Conservation (phyloP, 2,329 filamentous ascomycete species). For the Ceratocystis alfenasii region DNA sequence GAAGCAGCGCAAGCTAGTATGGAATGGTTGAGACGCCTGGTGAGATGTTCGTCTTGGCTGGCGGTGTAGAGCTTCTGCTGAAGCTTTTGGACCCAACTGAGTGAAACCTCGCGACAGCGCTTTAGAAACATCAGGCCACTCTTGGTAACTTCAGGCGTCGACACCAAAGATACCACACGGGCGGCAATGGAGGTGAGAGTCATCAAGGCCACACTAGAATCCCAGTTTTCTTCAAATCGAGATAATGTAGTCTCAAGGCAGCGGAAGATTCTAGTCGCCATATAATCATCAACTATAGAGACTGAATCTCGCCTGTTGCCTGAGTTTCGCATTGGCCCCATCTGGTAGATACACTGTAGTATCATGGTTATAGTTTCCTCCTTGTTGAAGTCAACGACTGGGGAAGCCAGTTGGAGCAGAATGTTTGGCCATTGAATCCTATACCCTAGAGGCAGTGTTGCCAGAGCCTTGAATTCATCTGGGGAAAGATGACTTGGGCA, state of each 20-base stretch:
- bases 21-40: conserved; percentile 30
- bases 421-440: conserved; percentile 46
- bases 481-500: conserved; percentile 40
- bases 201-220: conserved; percentile 33
- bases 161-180: conserved; percentile 32
- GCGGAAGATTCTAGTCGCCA: conserved; percentile 29
- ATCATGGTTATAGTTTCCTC: conserved; percentile 37
- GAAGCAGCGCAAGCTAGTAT: conserved; percentile 22
- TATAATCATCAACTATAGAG: conserved; percentile 22
- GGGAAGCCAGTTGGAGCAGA: conserved; percentile 37
- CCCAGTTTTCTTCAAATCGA: conserved; percentile 40
- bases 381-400: conserved; percentile 40
- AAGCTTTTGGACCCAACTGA: conserved; percentile 33
- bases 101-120: conserved; percentile 28
- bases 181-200: conserved; percentile 32
- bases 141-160: conserved; percentile 25
- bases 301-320: neutral
- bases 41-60: conserved; percentile 28
- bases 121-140: conserved; percentile 29
- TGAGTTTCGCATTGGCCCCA: conserved; percentile 29
- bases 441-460: conserved; percentile 36
- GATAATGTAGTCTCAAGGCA: conserved; percentile 27
- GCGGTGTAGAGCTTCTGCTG: conserved; percentile 25
- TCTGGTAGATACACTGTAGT: conserved; percentile 39
- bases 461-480: conserved; percentile 44